A percentile compares a stretch with the other conserved stretches of the same genome.
phyloP scores from a whole-genome alignment of 352 stramenopile genomes.

The Phytophthora tentaculata region DNA sequence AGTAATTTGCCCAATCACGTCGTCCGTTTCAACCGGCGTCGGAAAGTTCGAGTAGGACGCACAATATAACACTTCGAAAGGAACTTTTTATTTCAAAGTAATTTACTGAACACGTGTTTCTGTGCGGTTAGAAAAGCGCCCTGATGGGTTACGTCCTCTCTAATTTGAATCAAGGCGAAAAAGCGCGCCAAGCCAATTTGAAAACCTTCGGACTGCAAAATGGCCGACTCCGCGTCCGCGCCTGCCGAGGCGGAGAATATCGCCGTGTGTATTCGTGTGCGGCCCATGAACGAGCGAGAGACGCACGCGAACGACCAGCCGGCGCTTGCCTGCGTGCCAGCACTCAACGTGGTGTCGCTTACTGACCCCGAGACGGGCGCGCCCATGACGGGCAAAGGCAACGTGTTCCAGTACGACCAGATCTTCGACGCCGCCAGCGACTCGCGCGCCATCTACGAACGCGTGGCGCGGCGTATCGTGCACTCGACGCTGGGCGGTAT shows the following conservation, averaged over 20 bases:
- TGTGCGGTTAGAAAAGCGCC: too few species aligned
- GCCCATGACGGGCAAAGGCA: conserved; percentile 65
- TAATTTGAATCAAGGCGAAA: too few species aligned
- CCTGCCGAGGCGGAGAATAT: conserved; percentile 77
- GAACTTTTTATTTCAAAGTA: too few species aligned
- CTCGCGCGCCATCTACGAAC: conserved; percentile 64
- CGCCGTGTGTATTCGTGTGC: conserved; percentile 84
- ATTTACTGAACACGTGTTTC: too few species aligned
- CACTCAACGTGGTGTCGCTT: conserved; percentile 62
- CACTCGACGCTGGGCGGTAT: conserved; percentile 73
- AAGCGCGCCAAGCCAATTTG: too few species aligned
- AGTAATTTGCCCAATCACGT: too few species aligned
- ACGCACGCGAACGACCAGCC: conserved; percentile 42
- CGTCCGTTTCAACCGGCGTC: too few species aligned
- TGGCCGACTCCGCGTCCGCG: conserved; percentile 3
- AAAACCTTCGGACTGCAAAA: too few species aligned
- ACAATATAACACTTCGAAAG: too few species aligned
- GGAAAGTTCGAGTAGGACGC: too few species aligned
- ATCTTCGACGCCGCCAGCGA: conserved; percentile 67
- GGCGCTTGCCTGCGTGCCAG: conserved; percentile 51
- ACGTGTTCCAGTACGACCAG: conserved; percentile 85
- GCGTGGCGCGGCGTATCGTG: conserved; percentile 75
- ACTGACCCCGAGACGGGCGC: conserved; percentile 52
- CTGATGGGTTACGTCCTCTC: too few species aligned
- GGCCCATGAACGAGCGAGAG: conserved; percentile 80